Conservation (phyloP, 2,329 filamentous ascomycete species). For the Sporothrix pseudoabietina region DNA sequence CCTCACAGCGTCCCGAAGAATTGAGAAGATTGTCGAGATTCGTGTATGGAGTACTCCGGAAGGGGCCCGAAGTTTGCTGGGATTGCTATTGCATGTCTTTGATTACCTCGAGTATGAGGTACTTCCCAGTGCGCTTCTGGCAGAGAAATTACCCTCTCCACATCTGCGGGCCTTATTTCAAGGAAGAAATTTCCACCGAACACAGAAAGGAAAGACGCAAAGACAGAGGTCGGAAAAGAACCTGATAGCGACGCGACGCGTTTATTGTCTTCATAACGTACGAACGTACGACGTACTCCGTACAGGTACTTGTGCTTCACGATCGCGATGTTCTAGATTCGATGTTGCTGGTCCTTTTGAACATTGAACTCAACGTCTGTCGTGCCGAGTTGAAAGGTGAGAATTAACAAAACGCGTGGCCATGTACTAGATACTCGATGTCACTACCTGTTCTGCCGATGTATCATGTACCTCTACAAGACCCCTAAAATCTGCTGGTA, state of each 20-base stretch:
- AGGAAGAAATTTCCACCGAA: not conserved
- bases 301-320: not conserved
- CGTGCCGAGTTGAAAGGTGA: not conserved
- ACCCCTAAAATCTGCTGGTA: not conserved
- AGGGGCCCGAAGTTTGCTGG: not conserved
- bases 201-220: not conserved
- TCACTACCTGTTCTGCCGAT: not conserved
- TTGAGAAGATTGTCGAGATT: not conserved
- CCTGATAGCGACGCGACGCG: not conserved
- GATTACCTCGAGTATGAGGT: conserved; percentile 3
- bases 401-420: not conserved
- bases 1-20: not conserved
- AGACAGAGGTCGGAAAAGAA: not conserved
- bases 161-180: not conserved
- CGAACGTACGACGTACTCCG: not conserved
- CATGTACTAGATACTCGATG: not conserved
- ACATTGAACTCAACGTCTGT: not conserved
- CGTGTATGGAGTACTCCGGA: not conserved
- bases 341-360: not conserved
- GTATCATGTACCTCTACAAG: not conserved
- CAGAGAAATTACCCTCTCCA: conserved; percentile 19
- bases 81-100: conserved; percentile 2
- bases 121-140: not conserved
- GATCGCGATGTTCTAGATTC: not conserved
- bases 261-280: not conserved